Percentiles rank a stretch among this genome's conserved stretches.
Evolutionary conservation across 164 flowering plant species (phyloP).

Genomic region (Amborella trichopoda): DNA sequence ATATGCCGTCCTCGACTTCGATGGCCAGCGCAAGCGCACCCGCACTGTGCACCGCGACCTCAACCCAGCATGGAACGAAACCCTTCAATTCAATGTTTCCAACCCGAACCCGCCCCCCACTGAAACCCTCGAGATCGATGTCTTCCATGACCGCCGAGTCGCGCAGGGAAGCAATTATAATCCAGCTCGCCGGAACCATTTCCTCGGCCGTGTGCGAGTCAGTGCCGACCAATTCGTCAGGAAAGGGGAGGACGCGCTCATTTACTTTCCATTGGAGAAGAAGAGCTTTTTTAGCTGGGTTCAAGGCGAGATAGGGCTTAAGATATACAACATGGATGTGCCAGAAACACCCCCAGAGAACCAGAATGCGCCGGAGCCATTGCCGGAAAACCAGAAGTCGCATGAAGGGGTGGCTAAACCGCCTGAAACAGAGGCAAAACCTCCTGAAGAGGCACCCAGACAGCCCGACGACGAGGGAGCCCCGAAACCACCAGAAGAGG

Average conservation of each 20-base stretch:
- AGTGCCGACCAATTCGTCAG: constrained; percentile 51
- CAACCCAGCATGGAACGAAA: constrained; percentile 76
- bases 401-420: not conserved
- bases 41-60: constrained; percentile 35
- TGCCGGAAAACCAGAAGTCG: constrained; percentile 6
- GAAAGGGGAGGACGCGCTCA: constrained; percentile 75
- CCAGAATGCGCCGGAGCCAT: constrained; percentile 10
- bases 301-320: constrained; percentile 76
- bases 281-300: constrained; percentile 50
- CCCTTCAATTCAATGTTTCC: constrained; percentile 44
- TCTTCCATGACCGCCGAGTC: constrained; percentile 39
- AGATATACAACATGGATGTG: constrained; percentile 51
- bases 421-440: not conserved
- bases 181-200: constrained; percentile 54
- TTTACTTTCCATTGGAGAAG: constrained; percentile 60
- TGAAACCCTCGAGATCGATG: constrained; percentile 56
- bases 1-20: constrained; percentile 49
- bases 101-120: constrained; percentile 31
- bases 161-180: too few relatives aligned
- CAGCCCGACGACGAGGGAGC: constrained; percentile 5
- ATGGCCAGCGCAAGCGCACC: constrained; percentile 70
- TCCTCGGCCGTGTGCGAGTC: constrained; percentile 55
- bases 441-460: not conserved
- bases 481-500: constrained; percentile 3
- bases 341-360: constrained; percentile 19